These are phyloP conservation scores for Excoecaria cochinchinensis DNA, from an alignment of 345 rosid genomes.

Conservation along the genomic window DNA sequence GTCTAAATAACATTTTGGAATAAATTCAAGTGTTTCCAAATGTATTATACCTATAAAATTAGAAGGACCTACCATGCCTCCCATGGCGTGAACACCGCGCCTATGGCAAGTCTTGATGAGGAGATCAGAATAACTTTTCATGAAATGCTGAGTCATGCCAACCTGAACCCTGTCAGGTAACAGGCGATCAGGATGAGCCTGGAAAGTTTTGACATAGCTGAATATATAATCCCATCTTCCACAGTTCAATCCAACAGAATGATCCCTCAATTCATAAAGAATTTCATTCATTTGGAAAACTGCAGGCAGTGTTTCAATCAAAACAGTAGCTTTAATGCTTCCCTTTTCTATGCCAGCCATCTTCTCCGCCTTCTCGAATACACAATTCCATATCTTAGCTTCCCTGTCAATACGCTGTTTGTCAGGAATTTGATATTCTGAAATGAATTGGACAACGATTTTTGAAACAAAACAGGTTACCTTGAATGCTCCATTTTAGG, in stretches of 20 bases:
- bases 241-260: constrained; percentile 83
- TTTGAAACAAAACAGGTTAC: constrained; percentile 25
- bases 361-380: constrained; percentile 85
- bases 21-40: too few relatives aligned
- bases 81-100: constrained; percentile 95
- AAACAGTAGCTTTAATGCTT: constrained; percentile 81
- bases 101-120: constrained; percentile 82
- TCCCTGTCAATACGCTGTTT: constrained; percentile 52
- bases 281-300: constrained; percentile 96
- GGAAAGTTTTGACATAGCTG: constrained; percentile 94
- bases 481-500: constrained; percentile 96
- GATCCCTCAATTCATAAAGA: constrained; percentile 80
- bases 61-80: constrained; percentile 74
- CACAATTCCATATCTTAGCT: constrained; percentile 89
- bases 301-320: constrained; percentile 88
- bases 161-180: constrained; percentile 81
- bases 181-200: constrained; percentile 72
- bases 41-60: too few relatives aligned
- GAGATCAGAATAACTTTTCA: constrained; percentile 91
- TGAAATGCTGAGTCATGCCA: constrained; percentile 90
- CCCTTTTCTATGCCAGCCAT: constrained; percentile 79
- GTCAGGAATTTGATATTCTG: not conserved
- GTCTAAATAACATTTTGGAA: too few relatives aligned
- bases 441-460: not conserved
- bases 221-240: constrained; percentile 97